Percentiles rank a stretch among this genome's conserved stretches.
These are phyloP conservation scores for Agaricus subrufescens DNA, from an alignment of 768 basidiomycete genomes.

Conservation along the genomic window DNA sequence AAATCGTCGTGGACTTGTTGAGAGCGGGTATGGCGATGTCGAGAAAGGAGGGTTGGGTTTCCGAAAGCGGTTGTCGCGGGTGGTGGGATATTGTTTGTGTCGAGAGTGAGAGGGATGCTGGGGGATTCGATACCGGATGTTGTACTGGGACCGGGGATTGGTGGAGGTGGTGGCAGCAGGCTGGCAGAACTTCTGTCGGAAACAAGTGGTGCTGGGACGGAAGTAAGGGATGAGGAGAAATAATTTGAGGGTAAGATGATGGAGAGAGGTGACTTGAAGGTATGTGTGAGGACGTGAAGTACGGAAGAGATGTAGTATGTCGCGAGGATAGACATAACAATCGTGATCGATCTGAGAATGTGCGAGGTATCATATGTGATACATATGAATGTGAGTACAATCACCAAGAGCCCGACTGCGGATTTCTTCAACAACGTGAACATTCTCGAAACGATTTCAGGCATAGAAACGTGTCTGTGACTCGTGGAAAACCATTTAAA, in stretches of 20 bases:
- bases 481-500: neutral
- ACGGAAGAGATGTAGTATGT: conserved; percentile 71
- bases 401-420: conserved; percentile 40
- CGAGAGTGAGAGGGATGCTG: conserved; percentile 8
- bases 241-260: conserved; percentile 61
- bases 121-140: conserved; percentile 20
- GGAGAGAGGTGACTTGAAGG: conserved; percentile 77
- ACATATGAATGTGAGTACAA: conserved; percentile 35
- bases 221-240: conserved; percentile 12
- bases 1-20: conserved; percentile 54
- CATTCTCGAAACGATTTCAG: neutral
- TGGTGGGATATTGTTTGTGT: neutral
- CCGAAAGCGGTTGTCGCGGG: neutral
- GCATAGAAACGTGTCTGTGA: neutral
- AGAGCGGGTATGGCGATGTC: conserved; percentile 18
- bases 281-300: conserved; percentile 77
- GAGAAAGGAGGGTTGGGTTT: neutral
- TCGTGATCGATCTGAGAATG: conserved; percentile 30
- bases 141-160: conserved; percentile 5
- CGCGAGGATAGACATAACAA: conserved; percentile 44
- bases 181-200: neutral
- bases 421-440: conserved; percentile 20
- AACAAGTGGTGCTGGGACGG: neutral
- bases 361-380: conserved; percentile 17
- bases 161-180: neutral